phyloP scores from a whole-genome alignment of 768 basidiomycete genomes.

The Trametopsis cervina region DNA sequence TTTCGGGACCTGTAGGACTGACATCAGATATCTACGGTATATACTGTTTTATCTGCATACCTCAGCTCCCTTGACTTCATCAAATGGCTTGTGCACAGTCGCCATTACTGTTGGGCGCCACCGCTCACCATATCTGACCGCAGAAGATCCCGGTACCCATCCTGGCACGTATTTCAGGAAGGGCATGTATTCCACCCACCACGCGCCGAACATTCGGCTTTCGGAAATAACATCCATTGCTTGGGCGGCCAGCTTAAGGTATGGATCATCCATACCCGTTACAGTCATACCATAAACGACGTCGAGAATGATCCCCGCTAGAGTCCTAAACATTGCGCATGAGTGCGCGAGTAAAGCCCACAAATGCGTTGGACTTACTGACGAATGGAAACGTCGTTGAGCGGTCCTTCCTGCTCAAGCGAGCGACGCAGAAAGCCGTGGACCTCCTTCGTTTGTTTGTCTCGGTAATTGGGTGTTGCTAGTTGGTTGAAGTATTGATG shows the following conservation, averaged over 20 bases:
- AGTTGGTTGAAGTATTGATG: conserved; percentile 12
- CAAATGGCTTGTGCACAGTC: conserved; percentile 5
- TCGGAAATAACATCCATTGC: background rate
- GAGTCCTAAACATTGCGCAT: conserved; percentile 9
- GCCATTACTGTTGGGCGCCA: background rate
- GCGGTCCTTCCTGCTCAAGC: background rate
- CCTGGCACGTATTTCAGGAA: background rate
- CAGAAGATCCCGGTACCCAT: background rate
- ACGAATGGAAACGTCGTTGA: no score
- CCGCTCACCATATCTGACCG: background rate
- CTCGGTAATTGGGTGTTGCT: conserved; percentile 4
- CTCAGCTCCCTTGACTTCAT: conserved; percentile 1
- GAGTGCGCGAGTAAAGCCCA: no score
- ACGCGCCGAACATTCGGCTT: background rate
- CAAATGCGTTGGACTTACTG: no score
- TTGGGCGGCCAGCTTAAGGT: conserved; percentile 1
- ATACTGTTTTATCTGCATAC: background rate
- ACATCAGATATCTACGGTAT: background rate
- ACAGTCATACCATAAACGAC: conserved; percentile 7
- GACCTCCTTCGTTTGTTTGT: background rate
- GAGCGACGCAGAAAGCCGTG: background rate
- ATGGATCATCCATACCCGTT: conserved; percentile 1
- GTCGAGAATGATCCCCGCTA: conserved; percentile 1
- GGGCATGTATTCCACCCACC: conserved; percentile 8
- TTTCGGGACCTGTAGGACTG: background rate